phyloP scores from a whole-genome alignment of 495 filamentous ascomycete genomes.

The Geoglossum glabrum region DNA sequence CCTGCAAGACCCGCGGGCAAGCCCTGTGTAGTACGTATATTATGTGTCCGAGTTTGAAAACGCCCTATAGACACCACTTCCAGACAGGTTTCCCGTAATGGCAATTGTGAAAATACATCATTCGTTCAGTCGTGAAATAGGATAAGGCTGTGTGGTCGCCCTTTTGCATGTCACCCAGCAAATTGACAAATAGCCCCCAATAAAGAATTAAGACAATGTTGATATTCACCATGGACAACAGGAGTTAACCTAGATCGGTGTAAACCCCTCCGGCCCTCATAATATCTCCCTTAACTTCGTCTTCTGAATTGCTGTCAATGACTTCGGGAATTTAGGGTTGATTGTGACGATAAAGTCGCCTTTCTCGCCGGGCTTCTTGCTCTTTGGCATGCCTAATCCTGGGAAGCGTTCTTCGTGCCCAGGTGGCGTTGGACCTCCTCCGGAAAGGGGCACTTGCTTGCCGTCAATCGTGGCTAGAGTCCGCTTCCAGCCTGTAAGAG shows the following conservation, averaged over 20 bases:
- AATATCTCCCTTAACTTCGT: conserved; percentile 57
- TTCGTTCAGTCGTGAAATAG: not conserved
- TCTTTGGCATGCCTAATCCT: conserved; percentile 71
- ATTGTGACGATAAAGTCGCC: conserved; percentile 81
- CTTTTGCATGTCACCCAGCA: not conserved
- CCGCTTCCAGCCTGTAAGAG: conserved; percentile 83
- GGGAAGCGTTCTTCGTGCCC: conserved; percentile 68
- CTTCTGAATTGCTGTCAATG: conserved; percentile 57
- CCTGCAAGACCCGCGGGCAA: not conserved
- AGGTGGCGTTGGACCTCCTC: conserved; percentile 65
- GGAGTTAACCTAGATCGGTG: not conserved
- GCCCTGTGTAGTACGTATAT: not conserved
- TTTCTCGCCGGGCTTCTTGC: conserved; percentile 63
- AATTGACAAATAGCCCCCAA: not conserved
- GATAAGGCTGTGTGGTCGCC: not conserved
- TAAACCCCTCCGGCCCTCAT: conserved; percentile 5
- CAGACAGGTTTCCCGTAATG: not conserved
- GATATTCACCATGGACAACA: not conserved
- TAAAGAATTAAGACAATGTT: not conserved
- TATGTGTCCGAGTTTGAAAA: not conserved
- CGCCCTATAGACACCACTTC: not conserved
- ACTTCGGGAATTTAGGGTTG: conserved; percentile 75
- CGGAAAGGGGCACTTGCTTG: conserved; percentile 54
- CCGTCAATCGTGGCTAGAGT: conserved; percentile 88
- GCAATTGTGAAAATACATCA: not conserved